phyloP scores from a whole-genome alignment of 352 stramenopile genomes.

The Globisporangium megalacanthum region DNA sequence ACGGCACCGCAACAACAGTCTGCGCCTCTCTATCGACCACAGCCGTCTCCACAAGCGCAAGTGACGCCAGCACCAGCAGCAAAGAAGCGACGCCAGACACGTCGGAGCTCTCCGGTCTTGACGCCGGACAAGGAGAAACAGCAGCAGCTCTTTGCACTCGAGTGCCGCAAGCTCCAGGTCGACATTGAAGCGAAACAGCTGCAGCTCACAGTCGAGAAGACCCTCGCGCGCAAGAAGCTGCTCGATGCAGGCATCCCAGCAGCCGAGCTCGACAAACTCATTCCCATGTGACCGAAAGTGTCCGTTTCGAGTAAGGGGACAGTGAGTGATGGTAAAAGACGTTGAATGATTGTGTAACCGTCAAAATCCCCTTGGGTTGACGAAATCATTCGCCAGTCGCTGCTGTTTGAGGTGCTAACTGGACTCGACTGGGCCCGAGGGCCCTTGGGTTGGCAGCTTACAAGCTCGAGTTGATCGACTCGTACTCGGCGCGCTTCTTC shows the following conservation, averaged over 20 bases:
- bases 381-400: too few species aligned
- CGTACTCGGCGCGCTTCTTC: conserved; percentile 37
- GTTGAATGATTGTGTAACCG: too few species aligned
- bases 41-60: background rate
- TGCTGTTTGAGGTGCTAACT: too few species aligned
- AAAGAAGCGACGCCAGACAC: conserved; percentile 4
- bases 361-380: background rate
- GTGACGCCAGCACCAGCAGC: background rate
- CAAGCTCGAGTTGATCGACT: conserved; percentile 29
- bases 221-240: conserved; percentile 39
- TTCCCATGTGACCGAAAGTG: conserved; percentile 20
- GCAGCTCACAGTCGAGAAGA: conserved; percentile 44
- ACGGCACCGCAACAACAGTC: background rate
- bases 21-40: background rate
- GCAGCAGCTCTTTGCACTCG: conserved; percentile 39
- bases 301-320: background rate
- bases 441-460: too few species aligned
- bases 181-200: conserved; percentile 46
- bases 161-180: conserved; percentile 40
- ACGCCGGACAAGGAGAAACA: conserved; percentile 28
- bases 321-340: too few species aligned
- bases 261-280: conserved; percentile 37
- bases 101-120: conserved; percentile 5
- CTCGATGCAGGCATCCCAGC: conserved; percentile 36
- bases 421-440: too few species aligned